A percentile compares a stretch with the other conserved stretches of the same genome.
Evolutionary conservation across 169 alveolate species (phyloP).

Genomic region (Plasmodium gaboni): DNA sequence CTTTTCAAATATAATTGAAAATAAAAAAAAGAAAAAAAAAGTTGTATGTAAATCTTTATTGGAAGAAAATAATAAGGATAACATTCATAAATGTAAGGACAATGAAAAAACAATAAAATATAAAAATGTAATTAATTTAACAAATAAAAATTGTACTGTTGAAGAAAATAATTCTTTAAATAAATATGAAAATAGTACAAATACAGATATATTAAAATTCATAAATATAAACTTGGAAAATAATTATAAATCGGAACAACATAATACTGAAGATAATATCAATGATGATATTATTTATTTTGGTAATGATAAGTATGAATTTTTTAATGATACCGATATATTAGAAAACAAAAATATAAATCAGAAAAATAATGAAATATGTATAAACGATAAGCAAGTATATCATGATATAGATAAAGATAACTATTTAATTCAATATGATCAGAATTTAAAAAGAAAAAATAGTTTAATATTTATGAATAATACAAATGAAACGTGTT

Average conservation of each 20-base stretch:
- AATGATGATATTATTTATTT: constrained; percentile 25
- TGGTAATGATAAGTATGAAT: constrained; percentile 45
- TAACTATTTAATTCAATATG: background rate
- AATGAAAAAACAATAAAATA: background rate
- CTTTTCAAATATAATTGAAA: constrained; percentile 27
- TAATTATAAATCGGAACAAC: background rate
- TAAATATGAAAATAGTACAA: constrained; percentile 1
- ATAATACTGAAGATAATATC: background rate
- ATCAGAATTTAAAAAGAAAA: background rate
- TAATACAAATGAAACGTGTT: background rate
- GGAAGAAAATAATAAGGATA: background rate
- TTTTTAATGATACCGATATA: constrained; percentile 9
- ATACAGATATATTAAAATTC: background rate
- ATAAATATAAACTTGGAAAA: background rate
- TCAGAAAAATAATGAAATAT: constrained; percentile 1
- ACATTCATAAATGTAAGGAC: background rate
- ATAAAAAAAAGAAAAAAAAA: constrained; percentile 13
- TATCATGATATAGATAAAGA: background rate
- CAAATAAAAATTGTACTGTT: constrained; percentile 2
- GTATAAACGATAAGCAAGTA: background rate
- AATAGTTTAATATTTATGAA: background rate
- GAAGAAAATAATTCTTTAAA: background rate
- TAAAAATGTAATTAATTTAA: background rate
- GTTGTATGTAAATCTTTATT: too few relatives aligned
- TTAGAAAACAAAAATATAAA: background rate